Evolutionary conservation across 106 monocot genomes (phyloP).

Genomic region (Iris macrosiphon): DNA sequence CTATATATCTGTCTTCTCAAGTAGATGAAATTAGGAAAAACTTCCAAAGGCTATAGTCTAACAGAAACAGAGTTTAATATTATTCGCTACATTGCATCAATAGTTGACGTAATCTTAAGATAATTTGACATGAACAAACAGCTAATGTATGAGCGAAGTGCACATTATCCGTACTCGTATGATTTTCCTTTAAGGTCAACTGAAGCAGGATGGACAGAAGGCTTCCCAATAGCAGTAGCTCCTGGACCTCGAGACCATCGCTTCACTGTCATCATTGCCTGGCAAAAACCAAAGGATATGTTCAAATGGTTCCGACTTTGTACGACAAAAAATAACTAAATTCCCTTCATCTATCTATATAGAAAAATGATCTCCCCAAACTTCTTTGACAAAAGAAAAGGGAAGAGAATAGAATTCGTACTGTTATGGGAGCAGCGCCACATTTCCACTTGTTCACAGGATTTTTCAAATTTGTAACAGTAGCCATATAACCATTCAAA

Average conservation of each 20-base stretch:
- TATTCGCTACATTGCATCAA: too few relatives aligned
- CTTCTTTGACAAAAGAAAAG: background rate
- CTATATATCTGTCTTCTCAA: too few relatives aligned
- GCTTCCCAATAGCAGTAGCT: slow-evolving; percentile 58
- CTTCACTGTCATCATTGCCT: slow-evolving; percentile 95
- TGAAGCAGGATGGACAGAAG: slow-evolving; percentile 69
- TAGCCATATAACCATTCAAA: slow-evolving; percentile 94
- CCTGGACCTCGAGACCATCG: slow-evolving; percentile 64
- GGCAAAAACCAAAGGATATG: slow-evolving; percentile 3
- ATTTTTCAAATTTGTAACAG: slow-evolving; percentile 77
- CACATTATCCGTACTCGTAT: slow-evolving; percentile 76
- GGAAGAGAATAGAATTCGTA: slow-evolving; percentile 8
- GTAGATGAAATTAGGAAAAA: too few relatives aligned
- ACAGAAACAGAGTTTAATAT: too few relatives aligned
- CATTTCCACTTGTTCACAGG: slow-evolving; percentile 77
- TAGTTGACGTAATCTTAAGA: too few relatives aligned
- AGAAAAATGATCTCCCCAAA: background rate
- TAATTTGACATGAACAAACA: too few relatives aligned
- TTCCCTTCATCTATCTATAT: background rate
- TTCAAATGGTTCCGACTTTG: background rate
- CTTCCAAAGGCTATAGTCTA: too few relatives aligned
- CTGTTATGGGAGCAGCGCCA: slow-evolving; percentile 94
- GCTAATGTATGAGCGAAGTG: too few relatives aligned
- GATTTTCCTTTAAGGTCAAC: slow-evolving; percentile 81
- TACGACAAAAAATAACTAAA: background rate